These are phyloP conservation scores for Prinsepia uniflora DNA, from an alignment of 306 rosid genomes.

Conservation along the genomic window DNA sequence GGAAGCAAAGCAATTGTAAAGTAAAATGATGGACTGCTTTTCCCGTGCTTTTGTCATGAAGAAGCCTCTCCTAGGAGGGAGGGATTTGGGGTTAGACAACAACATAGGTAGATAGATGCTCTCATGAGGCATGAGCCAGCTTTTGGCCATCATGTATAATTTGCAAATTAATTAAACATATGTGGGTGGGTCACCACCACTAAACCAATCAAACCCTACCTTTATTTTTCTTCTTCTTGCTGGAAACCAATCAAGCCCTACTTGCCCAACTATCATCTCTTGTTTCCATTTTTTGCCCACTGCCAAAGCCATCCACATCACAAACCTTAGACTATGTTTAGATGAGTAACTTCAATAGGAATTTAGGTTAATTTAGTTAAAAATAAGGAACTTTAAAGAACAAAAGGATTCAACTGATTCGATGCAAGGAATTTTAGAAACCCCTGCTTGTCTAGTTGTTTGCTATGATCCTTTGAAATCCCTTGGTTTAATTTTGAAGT, in stretches of 20 bases:
- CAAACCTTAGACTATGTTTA: neutral
- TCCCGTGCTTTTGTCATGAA: slow-evolving; percentile 20
- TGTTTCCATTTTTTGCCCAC: neutral
- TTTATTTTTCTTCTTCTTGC: neutral
- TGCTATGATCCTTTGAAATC: too few relatives aligned
- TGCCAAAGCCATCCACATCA: neutral
- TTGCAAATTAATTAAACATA: neutral
- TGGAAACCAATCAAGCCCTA: slow-evolving; percentile 7
- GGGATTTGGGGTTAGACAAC: slow-evolving; percentile 7
- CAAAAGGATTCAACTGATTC: too few relatives aligned
- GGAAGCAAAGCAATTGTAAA: slow-evolving; percentile 8
- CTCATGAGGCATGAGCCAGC: slow-evolving; percentile 15
- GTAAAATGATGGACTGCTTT: slow-evolving; percentile 12
- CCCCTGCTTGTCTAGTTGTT: too few relatives aligned
- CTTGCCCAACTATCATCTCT: slow-evolving; percentile 13
- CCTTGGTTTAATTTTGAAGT: too few relatives aligned
- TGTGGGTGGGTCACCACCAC: slow-evolving; percentile 20
- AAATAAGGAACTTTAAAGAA: too few relatives aligned
- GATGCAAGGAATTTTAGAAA: too few relatives aligned
- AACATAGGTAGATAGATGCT: slow-evolving; percentile 7
- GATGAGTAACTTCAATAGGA: too few relatives aligned
- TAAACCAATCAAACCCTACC: neutral
- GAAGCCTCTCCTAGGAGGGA: slow-evolving; percentile 21
- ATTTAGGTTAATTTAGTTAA: too few relatives aligned
- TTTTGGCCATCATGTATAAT: slow-evolving; percentile 2